These are phyloP conservation scores for Rhazya stricta DNA, from an alignment of 257 asterid genomes.

Conservation along the genomic window DNA sequence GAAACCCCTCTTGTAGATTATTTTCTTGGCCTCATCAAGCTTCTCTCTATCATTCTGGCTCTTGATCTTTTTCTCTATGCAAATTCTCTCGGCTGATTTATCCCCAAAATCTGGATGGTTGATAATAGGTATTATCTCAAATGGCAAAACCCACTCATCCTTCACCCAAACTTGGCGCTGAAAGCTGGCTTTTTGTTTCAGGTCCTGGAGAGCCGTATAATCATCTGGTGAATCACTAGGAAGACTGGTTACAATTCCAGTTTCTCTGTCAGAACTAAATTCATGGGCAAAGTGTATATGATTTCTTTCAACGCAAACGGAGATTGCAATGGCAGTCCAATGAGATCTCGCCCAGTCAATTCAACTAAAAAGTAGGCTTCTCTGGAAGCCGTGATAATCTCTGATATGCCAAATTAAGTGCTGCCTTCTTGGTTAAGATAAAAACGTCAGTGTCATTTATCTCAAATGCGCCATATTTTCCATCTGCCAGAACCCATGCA, in stretches of 20 bases:
- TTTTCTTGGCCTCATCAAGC: constrained; percentile 93
- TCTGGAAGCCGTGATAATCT: constrained; percentile 62
- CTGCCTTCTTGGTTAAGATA: constrained; percentile 68
- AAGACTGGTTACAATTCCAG: constrained; percentile 92
- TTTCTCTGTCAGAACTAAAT: constrained; percentile 85
- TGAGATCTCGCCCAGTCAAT: constrained; percentile 82
- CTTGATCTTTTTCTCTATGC: constrained; percentile 76
- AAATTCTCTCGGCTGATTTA: constrained; percentile 81
- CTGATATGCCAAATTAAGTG: constrained; percentile 89
- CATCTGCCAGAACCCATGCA: constrained; percentile 93
- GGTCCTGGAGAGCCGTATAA: constrained; percentile 79
- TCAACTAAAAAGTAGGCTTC: constrained; percentile 76
- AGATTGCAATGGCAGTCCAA: constrained; percentile 70
- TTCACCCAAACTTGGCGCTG: constrained; percentile 81
- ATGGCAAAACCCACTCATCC: constrained; percentile 92
- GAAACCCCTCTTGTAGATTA: constrained; percentile 86
- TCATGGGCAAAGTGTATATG: constrained; percentile 85
- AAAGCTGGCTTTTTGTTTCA: constrained; percentile 79
- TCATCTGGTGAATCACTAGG: constrained; percentile 98
- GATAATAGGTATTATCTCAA: constrained; percentile 81
- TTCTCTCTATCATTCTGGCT: constrained; percentile 93
- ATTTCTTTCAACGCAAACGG: constrained; percentile 70
- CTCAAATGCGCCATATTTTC: constrained; percentile 90
- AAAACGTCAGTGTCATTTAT: constrained; percentile 74
- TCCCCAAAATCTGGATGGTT: constrained; percentile 92